Percentiles rank a stretch among this genome's conserved stretches.
Conservation (phyloP, 441 rosid species). For the Brassica balearica region DNA sequence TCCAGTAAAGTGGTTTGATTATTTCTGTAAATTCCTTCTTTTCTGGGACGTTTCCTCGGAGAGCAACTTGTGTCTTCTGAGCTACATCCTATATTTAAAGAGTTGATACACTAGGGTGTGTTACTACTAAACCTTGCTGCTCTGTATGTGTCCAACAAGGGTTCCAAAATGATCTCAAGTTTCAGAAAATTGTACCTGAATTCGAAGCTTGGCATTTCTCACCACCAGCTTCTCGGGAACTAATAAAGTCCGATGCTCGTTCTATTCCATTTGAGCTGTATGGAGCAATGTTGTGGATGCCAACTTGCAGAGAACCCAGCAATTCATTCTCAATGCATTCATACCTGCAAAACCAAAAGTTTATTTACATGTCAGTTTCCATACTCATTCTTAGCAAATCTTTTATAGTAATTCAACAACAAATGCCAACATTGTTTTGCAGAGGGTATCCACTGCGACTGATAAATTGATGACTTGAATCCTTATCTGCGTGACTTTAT, state of each 20-base stretch:
- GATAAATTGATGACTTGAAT: constrained; percentile 57
- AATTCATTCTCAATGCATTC: constrained; percentile 73
- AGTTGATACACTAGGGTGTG: constrained; percentile 5
- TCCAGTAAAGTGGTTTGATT: constrained; percentile 19
- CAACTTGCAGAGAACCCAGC: constrained; percentile 54
- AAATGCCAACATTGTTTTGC: constrained; percentile 62
- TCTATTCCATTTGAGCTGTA: constrained; percentile 57
- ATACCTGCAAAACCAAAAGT: constrained; percentile 49
- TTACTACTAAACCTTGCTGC: neutral
- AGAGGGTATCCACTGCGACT: constrained; percentile 61
- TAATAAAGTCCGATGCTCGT: constrained; percentile 49
- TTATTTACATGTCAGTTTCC: neutral
- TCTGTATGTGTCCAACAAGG: neutral
- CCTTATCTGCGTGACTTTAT: constrained; percentile 49
- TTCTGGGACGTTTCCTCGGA: constrained; percentile 24
- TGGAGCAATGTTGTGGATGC: constrained; percentile 61
- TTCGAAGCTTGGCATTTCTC: constrained; percentile 25
- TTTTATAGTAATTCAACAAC: neutral
- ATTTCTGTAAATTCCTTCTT: constrained; percentile 4
- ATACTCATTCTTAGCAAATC: neutral
- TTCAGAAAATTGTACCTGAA: constrained; percentile 19
- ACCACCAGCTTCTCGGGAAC: constrained; percentile 11
- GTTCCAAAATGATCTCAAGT: neutral
- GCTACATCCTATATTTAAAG: constrained; percentile 3
- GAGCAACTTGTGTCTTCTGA: constrained; percentile 34